Evolutionary conservation across 495 filamentous ascomycete species (phyloP).

Genomic region (Neurospora sp.): DNA sequence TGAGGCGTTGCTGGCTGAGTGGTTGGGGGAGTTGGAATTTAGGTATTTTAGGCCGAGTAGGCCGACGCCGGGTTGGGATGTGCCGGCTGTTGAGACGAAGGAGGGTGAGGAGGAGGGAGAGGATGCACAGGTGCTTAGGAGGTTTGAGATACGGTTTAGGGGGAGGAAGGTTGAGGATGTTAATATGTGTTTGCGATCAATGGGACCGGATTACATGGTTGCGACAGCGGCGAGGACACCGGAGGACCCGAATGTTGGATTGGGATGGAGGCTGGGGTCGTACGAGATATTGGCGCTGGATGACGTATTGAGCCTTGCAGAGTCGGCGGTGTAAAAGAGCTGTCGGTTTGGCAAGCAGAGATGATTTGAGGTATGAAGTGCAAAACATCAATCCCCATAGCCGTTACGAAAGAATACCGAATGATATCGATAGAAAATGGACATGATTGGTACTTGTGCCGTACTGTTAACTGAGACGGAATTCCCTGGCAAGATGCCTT

Average conservation of each 20-base stretch:
- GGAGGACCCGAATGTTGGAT: slow-evolving; percentile 18
- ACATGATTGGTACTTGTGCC: not conserved
- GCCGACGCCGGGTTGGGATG: slow-evolving; percentile 12
- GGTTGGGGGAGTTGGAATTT: slow-evolving; percentile 52
- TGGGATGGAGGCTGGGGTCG: slow-evolving; percentile 29
- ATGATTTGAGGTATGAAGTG: not conserved
- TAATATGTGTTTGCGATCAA: slow-evolving; percentile 30
- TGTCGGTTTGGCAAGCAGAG: not conserved
- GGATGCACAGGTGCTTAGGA: slow-evolving; percentile 16
- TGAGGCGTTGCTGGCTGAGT: slow-evolving; percentile 71
- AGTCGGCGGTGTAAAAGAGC: slow-evolving; percentile 9
- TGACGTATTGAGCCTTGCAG: slow-evolving; percentile 26
- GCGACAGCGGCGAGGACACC: slow-evolving; percentile 35
- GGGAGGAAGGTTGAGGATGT: slow-evolving; percentile 30
- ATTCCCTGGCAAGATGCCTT: not conserved
- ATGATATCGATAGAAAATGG: not conserved
- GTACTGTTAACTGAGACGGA: not conserved
- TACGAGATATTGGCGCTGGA: slow-evolving; percentile 29
- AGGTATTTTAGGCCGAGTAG: slow-evolving; percentile 22
- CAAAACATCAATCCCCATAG: not conserved
- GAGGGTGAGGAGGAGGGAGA: slow-evolving; percentile 11
- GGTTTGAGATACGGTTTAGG: slow-evolving; percentile 28
- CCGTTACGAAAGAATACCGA: not conserved
- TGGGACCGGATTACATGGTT: slow-evolving; percentile 37
- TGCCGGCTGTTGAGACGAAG: slow-evolving; percentile 3